Conservation (phyloP, 148 eudicot genomes). For the Suaeda aralocaspica region DNA sequence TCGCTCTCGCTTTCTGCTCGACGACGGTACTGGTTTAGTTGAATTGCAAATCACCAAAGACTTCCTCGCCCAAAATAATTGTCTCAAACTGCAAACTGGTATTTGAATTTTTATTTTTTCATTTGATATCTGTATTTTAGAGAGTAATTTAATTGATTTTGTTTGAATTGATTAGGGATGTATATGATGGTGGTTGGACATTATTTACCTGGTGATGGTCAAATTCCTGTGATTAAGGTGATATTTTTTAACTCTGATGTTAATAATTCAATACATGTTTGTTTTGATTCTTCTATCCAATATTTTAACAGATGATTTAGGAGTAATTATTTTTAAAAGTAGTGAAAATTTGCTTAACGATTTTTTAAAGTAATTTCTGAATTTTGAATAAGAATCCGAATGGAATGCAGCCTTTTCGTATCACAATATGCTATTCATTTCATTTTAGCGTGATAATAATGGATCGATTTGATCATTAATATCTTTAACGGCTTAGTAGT, state of each 20-base stretch:
- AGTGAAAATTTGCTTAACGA: no score
- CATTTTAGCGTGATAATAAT: no score
- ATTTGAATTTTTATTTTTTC: background rate
- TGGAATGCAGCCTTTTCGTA: no score
- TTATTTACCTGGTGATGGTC: conserved; percentile 29
- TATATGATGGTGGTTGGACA: conserved; percentile 89
- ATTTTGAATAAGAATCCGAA: no score
- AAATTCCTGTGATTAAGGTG: conserved; percentile 56
- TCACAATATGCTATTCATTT: no score
- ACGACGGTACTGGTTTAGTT: conserved; percentile 76
- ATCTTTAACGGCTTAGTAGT: no score
- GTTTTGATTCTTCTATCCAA: conserved; percentile 8
- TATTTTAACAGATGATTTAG: no score
- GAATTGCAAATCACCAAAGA: conserved; percentile 37
- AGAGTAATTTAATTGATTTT: background rate
- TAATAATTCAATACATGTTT: conserved; percentile 20
- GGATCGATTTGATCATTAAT: no score
- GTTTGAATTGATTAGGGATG: conserved; percentile 43
- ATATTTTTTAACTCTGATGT: background rate
- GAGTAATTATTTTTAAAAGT: no score
- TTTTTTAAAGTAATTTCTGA: no score
- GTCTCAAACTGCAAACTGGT: conserved; percentile 36
- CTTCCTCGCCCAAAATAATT: conserved; percentile 27
- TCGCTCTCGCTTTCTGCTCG: conserved; percentile 44
- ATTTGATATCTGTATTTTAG: background rate